phyloP scores from a whole-genome alignment of 75 land plant genomes.

The Sequoia sempervirens region DNA sequence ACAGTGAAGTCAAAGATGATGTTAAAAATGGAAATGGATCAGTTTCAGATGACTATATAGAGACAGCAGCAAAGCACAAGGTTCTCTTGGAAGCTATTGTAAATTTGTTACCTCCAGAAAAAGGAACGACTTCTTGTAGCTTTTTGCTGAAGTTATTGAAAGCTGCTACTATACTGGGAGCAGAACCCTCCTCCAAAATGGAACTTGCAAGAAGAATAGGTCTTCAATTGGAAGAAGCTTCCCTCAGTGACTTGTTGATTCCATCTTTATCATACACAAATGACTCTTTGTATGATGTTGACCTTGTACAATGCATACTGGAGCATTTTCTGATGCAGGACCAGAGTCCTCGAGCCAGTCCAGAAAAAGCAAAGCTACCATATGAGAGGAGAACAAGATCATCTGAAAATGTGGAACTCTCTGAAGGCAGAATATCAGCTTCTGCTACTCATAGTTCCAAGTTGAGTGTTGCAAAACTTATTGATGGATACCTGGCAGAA shows the following conservation, averaged over 20 bases:
- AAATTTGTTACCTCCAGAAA: slow-evolving; percentile 52
- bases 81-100: slow-evolving; percentile 56
- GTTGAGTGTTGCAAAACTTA: slow-evolving; percentile 43
- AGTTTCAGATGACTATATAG: slow-evolving; percentile 35
- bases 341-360: slow-evolving; percentile 29
- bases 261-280: slow-evolving; percentile 31
- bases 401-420: slow-evolving; percentile 17
- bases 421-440: slow-evolving; percentile 20
- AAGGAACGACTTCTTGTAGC: slow-evolving; percentile 46
- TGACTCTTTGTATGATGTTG: slow-evolving; percentile 49
- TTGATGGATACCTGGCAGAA: slow-evolving; percentile 69
- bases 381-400: slow-evolving; percentile 19
- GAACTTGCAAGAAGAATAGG: slow-evolving; percentile 66
- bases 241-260: slow-evolving; percentile 57
- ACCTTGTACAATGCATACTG: slow-evolving; percentile 52
- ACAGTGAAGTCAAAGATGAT: slow-evolving; percentile 13
- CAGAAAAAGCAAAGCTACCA: slow-evolving; percentile 15
- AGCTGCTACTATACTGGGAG: slow-evolving; percentile 44
- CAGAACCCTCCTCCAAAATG: slow-evolving; percentile 30
- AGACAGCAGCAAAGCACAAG: slow-evolving; percentile 44
- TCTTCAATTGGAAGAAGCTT: slow-evolving; percentile 60
- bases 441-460: slow-evolving; percentile 15
- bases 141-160: slow-evolving; percentile 63
- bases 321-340: slow-evolving; percentile 51
- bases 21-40: slow-evolving; percentile 14